Base-by-base conservation (phyloP, 768 basidiomycete genomes). In the Antrodiella citrinella region DNA sequence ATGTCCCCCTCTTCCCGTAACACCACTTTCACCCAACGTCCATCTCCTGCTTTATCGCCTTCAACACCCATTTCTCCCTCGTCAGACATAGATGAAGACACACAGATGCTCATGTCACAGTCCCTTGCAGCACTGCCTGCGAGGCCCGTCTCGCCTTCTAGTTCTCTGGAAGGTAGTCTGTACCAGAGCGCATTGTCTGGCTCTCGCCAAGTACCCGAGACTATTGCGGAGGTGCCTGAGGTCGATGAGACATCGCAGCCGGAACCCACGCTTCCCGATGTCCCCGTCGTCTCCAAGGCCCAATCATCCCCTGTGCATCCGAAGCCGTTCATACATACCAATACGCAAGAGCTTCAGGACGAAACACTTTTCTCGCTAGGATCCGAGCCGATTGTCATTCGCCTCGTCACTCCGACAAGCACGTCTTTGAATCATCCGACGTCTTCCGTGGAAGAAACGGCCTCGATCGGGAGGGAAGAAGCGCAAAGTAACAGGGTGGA, bases 171-270 rank as follows among this genome's bases (percentile, higher is more conserved):
- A 4, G 79, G 78, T 57, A 90, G 82, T 66, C 78, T 91, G 74
- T 92, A 91, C 62, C 77, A 85, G 56, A 91, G 88, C 57, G 84
- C 84, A 3, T 56, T 85, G 19, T 84, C 84, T 9, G 54, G 59
- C 15, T 26, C 55, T 45, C 54, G 9, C n/a, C 41, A 43, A n/a
- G n/a, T 9, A 18, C 15, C 18, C 18, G 15, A 18, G n/a, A 43
- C 41, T 9, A n/a, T 22, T 43, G 7, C 7, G 9, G n/a, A 43
- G 21, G 41, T 9, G 5, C n/a, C 41, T n/a, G n/a, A n/a, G n/a
- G n/a, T n/a, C n/a, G n/a, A n/a, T n/a, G n/a, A n/a, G n/a, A n/a
- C n/a, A n/a, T n/a, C n/a, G n/a, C n/a, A n/a, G n/a, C n/a, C n/a
- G n/a, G n/a, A n/a, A n/a, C n/a, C n/a, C n/a, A n/a, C n/a, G n/a